Conservation (phyloP, 2,329 filamentous ascomycete genomes). For the Colletotrichum sp. region DNA sequence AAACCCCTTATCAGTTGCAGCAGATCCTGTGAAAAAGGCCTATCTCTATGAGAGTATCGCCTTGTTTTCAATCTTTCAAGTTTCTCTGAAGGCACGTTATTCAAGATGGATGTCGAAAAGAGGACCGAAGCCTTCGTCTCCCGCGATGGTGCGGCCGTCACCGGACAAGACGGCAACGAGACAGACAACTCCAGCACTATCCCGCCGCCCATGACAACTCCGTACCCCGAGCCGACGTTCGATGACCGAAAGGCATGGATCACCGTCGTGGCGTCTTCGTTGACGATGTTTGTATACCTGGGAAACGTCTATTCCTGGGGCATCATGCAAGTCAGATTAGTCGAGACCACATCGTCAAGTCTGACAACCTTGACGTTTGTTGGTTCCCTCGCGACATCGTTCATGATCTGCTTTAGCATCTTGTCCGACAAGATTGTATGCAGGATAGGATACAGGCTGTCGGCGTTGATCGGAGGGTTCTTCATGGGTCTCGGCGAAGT, state of each 20-base stretch:
- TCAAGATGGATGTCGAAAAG: slow-evolving; percentile 5
- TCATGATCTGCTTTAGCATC: slow-evolving; percentile 30
- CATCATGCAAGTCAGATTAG: slow-evolving; percentile 28
- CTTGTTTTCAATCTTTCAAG: not conserved
- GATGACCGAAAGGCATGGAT: slow-evolving; percentile 25
- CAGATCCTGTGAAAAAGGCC: not conserved
- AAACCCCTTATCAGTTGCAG: not conserved
- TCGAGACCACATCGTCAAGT: slow-evolving; percentile 23
- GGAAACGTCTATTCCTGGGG: slow-evolving; percentile 33
- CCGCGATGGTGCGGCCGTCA: not conserved
- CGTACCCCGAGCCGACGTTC: not conserved
- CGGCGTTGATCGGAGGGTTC: slow-evolving; percentile 26
- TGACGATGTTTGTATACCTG: slow-evolving; percentile 30
- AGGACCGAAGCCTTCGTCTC: not conserved
- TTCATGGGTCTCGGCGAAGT: slow-evolving; percentile 30
- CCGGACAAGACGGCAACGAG: not conserved
- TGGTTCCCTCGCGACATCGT: slow-evolving; percentile 30
- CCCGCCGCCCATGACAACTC: not conserved
- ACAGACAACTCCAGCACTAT: not conserved
- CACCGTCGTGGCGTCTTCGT: slow-evolving; percentile 27
- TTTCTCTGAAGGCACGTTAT: not conserved
- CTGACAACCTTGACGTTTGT: slow-evolving; percentile 30
- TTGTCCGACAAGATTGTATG: slow-evolving; percentile 26
- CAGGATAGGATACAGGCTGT: slow-evolving; percentile 24
- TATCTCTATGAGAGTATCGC: not conserved